Percentiles rank a stretch among this genome's conserved stretches.
These are phyloP conservation scores for Kluyveromyces dobzhanskii DNA, from an alignment of 805 yeast genomes.

Conservation along the genomic window DNA sequence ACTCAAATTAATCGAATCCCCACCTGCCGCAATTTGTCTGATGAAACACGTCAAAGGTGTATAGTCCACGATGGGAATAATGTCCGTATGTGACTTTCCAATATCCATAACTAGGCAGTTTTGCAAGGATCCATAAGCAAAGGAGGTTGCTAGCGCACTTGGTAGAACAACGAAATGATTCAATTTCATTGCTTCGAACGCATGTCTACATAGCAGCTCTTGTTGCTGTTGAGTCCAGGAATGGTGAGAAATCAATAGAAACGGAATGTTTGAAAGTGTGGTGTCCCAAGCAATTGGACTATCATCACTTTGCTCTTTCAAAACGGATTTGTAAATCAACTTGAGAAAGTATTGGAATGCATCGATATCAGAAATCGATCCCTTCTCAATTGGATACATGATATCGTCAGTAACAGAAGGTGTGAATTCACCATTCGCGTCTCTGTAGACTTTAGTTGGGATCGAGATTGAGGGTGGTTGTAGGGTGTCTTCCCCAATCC, in stretches of 20 bases:
- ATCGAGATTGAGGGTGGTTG: slow-evolving; percentile 67
- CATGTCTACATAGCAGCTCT: slow-evolving; percentile 66
- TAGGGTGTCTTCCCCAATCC: slow-evolving; percentile 52
- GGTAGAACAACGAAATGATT: slow-evolving; percentile 69
- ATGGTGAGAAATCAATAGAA: slow-evolving; percentile 56
- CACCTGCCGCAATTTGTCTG: slow-evolving; percentile 48
- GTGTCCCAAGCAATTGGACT: slow-evolving; percentile 23
- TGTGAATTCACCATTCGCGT: slow-evolving; percentile 28
- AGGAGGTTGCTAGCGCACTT: slow-evolving; percentile 57
- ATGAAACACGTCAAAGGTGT: slow-evolving; percentile 51
- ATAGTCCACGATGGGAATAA: slow-evolving; percentile 73
- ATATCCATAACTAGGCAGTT: slow-evolving; percentile 73
- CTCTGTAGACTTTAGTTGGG: slow-evolving; percentile 67
- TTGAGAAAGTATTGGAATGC: slow-evolving; percentile 60
- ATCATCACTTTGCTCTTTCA: slow-evolving; percentile 18
- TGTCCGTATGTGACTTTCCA: slow-evolving; percentile 67
- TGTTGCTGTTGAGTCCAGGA: slow-evolving; percentile 61
- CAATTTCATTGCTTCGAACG: slow-evolving; percentile 63
- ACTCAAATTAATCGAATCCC: slow-evolving; percentile 48
- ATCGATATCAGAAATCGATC: slow-evolving; percentile 55
- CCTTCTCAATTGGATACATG: slow-evolving; percentile 55
- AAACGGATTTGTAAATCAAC: slow-evolving; percentile 39
- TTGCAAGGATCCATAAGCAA: slow-evolving; percentile 59
- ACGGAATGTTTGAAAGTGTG: slow-evolving; percentile 46
- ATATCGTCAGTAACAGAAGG: slow-evolving; percentile 28